Base-by-base conservation (phyloP, 495 filamentous ascomycete species). In the Hypoxylon fragiforme region DNA sequence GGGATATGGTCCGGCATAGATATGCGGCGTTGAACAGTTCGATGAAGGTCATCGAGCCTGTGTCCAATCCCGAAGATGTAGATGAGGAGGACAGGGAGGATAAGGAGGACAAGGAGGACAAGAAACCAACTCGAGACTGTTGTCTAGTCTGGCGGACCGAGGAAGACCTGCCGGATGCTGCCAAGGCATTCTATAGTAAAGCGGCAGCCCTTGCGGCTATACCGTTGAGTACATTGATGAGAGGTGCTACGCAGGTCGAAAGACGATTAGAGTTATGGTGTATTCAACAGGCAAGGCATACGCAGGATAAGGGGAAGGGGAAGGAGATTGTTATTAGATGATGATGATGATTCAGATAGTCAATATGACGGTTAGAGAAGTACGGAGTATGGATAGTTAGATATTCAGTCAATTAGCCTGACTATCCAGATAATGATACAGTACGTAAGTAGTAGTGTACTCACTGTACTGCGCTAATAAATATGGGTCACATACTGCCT, bases 61-160 rank as follows among this genome's bases (percentile, higher is more conserved):
- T 48, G 2, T 60, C 57, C 2, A 65, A 69, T 11, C 58, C 58
- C 1, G 66, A 68, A 11, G 60, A 61, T 11, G 26, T 47, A 28
- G 9, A 9, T 28, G 9, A 9, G 16, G 44, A 58, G 16, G 41
- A 67, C 15, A 43, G 52, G 15, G 63, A 70, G 13, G 63, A 57
- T 20, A 64, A 73, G 16, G 46, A 57, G 15, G 41, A 66, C 14
- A 43, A 54, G 15, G 63, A 70, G 13, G 63, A 57, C 20, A 64
- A 73, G 15, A 65, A 64, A 9, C 71, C 78, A 28, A 78, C 81
- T 5, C 84, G 84, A 36, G 75, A 75, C 14, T 68, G 71, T 28
- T 88, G 87, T 54, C 74, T 71, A 54, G 73, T 78, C 7, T 88
- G 84, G 70, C 73, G 81, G 34, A 75, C 60, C 16, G 73, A 74